Conservation (phyloP, 192 early-diverging fungal genomes). For the Linnemannia hyalina region DNA sequence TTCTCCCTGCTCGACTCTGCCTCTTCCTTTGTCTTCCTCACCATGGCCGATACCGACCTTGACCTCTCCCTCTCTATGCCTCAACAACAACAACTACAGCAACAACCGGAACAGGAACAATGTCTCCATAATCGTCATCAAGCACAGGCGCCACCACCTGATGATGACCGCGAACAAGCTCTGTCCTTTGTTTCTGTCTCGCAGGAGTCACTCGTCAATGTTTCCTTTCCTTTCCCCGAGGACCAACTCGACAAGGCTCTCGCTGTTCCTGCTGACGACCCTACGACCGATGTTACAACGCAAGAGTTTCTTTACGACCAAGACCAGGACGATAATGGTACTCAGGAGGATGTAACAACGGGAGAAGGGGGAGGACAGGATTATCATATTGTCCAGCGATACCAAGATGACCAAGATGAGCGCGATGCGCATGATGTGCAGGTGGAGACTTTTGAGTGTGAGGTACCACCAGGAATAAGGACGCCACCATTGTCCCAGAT, state of each 20-base stretch:
- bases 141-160: neutral
- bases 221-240: neutral
- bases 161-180: neutral
- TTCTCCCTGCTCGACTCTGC: slow-evolving; percentile 5
- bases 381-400: neutral
- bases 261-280: neutral
- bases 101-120: neutral
- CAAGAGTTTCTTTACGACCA: neutral
- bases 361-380: neutral
- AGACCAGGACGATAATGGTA: neutral
- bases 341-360: neutral
- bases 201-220: neutral
- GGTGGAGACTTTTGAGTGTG: neutral
- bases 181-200: neutral
- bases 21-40: neutral
- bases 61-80: neutral
- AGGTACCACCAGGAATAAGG: neutral
- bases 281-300: neutral
- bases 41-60: neutral
- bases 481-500: neutral
- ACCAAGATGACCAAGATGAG: neutral
- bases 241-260: neutral
- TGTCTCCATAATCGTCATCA: neutral
- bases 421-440: neutral
- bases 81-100: neutral